A percentile compares a stretch with the other conserved stretches of the same genome.
Conservation (phyloP, 257 asterid species). For the Lantana camara region DNA sequence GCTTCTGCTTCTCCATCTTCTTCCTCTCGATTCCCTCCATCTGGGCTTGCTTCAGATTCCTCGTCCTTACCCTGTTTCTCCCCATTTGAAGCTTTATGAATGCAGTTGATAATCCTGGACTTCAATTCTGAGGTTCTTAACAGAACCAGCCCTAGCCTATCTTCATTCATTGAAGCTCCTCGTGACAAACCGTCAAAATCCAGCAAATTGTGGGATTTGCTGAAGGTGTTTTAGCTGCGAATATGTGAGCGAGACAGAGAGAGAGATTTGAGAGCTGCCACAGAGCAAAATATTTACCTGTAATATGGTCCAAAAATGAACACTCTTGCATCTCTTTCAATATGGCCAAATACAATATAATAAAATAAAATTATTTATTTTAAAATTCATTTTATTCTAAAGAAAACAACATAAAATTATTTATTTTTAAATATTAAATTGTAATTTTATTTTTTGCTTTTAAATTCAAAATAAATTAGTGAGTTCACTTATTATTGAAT, state of each 20-base stretch:
- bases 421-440: too few species aligned
- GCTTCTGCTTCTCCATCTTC: constrained; percentile 28
- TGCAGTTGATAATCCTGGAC: constrained; percentile 50
- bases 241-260: neutral
- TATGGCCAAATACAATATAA: constrained; percentile 1
- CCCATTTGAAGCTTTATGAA: constrained; percentile 24
- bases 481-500: too few species aligned
- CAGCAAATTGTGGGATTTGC: constrained; percentile 19
- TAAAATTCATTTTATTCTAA: too few species aligned
- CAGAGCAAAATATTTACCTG: neutral
- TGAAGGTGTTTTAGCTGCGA: neutral
- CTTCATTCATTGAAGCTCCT: constrained; percentile 41
- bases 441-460: too few species aligned
- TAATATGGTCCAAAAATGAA: neutral
- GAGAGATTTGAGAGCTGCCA: neutral
- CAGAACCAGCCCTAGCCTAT: constrained; percentile 47
- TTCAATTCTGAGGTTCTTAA: constrained; percentile 52
- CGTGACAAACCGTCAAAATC: constrained; percentile 12
- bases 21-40: neutral
- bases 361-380: too few species aligned
- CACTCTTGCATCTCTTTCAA: constrained; percentile 6
- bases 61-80: constrained; percentile 22
- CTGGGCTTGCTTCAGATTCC: constrained; percentile 15
- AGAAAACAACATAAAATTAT: too few species aligned
- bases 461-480: too few species aligned